Evolutionary conservation across 106 monocot species (phyloP).

Genomic region (Iris macrosiphon): DNA sequence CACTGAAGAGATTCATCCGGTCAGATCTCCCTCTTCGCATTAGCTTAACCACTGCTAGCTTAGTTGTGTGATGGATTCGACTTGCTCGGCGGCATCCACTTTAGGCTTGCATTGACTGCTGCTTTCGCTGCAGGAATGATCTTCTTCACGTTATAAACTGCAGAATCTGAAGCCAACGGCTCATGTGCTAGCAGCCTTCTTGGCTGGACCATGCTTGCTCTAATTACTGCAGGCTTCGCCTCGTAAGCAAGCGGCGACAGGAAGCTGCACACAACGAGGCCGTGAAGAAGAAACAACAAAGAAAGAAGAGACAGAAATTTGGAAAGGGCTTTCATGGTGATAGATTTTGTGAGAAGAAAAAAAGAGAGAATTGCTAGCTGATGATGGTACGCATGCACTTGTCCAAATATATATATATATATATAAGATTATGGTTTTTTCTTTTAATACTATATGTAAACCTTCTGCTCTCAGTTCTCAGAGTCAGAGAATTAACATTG

Average conservation of each 20-base stretch:
- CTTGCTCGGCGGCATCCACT: conserved; percentile 8
- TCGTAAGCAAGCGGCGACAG: neutral
- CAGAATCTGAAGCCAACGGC: conserved; percentile 1
- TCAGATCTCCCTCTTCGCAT: too few species aligned
- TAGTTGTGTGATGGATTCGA: conserved; percentile 22
- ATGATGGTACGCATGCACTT: too few species aligned
- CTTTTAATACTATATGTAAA: neutral
- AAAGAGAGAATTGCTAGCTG: neutral
- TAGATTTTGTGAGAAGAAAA: neutral
- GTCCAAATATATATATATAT: too few species aligned
- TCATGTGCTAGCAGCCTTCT: conserved; percentile 2
- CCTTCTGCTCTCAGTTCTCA: too few species aligned
- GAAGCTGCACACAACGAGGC: neutral
- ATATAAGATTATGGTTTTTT: neutral
- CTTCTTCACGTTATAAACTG: neutral
- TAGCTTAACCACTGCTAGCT: too few species aligned
- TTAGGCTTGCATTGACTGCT: conserved; percentile 9
- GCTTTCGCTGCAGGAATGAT: neutral
- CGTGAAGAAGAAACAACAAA: neutral
- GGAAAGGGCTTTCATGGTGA: conserved; percentile 3
- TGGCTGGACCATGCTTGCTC: neutral
- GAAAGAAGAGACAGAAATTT: neutral
- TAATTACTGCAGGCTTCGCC: too few species aligned
- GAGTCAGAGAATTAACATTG: too few species aligned
- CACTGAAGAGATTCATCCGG: too few species aligned